phyloP scores from a whole-genome alignment of 305 asterid genomes.

The Solanum hybrid region DNA sequence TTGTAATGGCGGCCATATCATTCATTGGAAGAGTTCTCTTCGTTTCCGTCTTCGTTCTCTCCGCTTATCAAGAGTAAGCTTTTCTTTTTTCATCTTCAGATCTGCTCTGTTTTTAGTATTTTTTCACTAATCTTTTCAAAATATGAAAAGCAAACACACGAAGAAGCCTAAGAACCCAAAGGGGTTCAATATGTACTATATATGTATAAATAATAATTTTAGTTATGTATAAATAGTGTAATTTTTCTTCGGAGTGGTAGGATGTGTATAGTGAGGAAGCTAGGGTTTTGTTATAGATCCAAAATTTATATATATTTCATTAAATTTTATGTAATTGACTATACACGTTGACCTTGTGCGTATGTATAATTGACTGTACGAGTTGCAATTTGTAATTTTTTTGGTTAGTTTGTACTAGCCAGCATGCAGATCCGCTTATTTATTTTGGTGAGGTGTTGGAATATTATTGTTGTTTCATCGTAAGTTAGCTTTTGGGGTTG shows the following conservation, averaged over 20 bases:
- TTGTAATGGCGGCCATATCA: constrained; percentile 60
- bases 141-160: background rate
- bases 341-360: background rate
- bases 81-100: constrained; percentile 22
- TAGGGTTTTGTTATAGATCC: background rate
- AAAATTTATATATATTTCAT: background rate
- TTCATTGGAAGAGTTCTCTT: constrained; percentile 74
- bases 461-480: background rate
- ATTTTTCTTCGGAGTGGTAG: background rate
- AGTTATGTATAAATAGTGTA: no score
- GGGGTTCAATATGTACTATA: background rate
- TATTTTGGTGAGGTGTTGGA: background rate
- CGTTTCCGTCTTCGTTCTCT: constrained; percentile 77
- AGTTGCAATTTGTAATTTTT: background rate
- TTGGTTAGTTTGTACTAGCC: background rate
- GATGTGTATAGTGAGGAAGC: background rate
- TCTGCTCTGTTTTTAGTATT: constrained; percentile 24
- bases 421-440: background rate
- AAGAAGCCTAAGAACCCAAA: background rate
- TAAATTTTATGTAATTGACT: background rate
- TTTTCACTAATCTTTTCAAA: background rate
- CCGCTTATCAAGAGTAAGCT: constrained; percentile 80
- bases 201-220: background rate
- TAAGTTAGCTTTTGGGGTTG: background rate
- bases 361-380: background rate